phyloP scores from a whole-genome alignment of 1,284 basidiomycete genomes.

The Laetiporus sulphureus region DNA sequence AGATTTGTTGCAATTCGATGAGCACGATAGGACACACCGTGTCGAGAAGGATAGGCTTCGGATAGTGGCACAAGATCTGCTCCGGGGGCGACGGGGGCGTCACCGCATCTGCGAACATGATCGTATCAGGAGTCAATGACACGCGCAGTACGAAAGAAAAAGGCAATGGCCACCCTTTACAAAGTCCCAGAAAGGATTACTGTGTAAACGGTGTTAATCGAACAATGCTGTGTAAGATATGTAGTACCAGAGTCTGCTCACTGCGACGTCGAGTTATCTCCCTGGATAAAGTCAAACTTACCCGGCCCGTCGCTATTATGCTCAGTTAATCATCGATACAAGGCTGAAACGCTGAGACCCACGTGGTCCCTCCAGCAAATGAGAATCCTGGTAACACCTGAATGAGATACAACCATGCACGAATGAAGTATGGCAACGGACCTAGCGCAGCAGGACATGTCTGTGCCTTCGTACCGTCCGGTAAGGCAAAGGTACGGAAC shows the following conservation, averaged over 20 bases:
- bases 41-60: constrained; percentile 78
- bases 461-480: constrained; percentile 59
- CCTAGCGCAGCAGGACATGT: constrained; percentile 81
- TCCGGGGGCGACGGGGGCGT: constrained; percentile 54
- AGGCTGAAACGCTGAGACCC: too few relatives aligned
- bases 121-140: neutral
- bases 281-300: constrained; percentile 77
- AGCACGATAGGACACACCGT: constrained; percentile 36
- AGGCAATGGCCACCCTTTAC: constrained; percentile 46
- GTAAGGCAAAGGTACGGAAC: constrained; percentile 55
- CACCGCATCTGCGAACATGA: constrained; percentile 40
- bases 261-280: constrained; percentile 60
- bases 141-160: constrained; percentile 1
- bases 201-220: constrained; percentile 20
- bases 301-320: constrained; percentile 80
- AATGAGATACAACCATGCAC: too few relatives aligned
- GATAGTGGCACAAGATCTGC: constrained; percentile 68
- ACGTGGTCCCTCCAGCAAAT: constrained; percentile 81
- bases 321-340: too few relatives aligned
- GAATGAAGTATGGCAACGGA: constrained; percentile 18
- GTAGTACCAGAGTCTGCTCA: constrained; percentile 24
- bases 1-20: neutral
- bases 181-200: constrained; percentile 80
- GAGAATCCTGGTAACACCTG: constrained; percentile 42
- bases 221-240: too few relatives aligned